These are phyloP conservation scores for Phytophthora palmivora DNA, from an alignment of 352 stramenopile species.

Conservation along the genomic window DNA sequence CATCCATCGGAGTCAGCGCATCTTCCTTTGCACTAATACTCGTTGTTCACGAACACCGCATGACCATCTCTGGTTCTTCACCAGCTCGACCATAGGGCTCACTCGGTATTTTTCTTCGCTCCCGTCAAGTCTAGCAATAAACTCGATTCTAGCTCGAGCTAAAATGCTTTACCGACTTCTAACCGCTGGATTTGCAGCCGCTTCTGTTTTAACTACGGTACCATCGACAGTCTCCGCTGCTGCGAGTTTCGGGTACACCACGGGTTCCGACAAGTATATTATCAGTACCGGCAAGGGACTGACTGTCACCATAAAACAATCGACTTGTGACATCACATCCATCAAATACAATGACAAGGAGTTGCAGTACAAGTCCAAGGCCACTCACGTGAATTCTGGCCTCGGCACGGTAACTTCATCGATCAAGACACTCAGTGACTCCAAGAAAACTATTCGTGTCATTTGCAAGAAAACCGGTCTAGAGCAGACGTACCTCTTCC, in stretches of 20 bases:
- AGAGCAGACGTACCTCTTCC: too few relatives aligned
- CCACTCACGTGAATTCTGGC: conserved; percentile 53
- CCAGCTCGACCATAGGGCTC: conserved; percentile 10
- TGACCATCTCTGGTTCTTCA: neutral
- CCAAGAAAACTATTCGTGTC: conserved; percentile 48
- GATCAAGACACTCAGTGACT: conserved; percentile 40
- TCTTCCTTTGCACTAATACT: conserved; percentile 28
- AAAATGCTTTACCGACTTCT: conserved; percentile 21
- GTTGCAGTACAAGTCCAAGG: conserved; percentile 52
- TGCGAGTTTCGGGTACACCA: conserved; percentile 43
- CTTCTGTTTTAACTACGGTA: conserved; percentile 1
- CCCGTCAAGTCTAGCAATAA: conserved; percentile 9
- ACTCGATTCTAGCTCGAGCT: neutral
- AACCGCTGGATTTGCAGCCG: conserved; percentile 2
- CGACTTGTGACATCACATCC: conserved; percentile 52
- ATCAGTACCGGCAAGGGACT: conserved; percentile 43
- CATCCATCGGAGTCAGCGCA: conserved; percentile 7
- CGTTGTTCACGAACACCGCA: conserved; percentile 10
- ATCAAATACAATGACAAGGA: conserved; percentile 49
- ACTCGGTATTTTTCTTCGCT: conserved; percentile 18
- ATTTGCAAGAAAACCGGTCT: conserved; percentile 41
- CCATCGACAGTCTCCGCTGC: conserved; percentile 27
- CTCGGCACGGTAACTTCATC: conserved; percentile 41
- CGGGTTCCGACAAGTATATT: conserved; percentile 43
- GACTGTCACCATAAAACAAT: conserved; percentile 47